These are phyloP conservation scores for Alternaria dauci DNA, from an alignment of 2,329 filamentous ascomycete species.

Conservation along the genomic window DNA sequence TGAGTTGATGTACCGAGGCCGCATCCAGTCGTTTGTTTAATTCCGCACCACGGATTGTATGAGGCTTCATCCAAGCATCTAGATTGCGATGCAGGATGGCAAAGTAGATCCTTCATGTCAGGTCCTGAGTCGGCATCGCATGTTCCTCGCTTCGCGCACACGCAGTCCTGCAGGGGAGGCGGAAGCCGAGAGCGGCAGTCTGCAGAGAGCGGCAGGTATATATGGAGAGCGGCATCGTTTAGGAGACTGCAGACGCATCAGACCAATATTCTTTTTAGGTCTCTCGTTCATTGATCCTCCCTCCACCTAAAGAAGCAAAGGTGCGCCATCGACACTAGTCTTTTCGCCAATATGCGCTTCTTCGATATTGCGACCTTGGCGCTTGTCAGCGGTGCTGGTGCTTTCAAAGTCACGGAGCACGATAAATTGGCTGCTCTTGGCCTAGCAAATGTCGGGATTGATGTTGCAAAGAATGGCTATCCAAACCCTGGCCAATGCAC, in stretches of 20 bases:
- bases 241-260: not conserved
- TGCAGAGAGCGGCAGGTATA: not conserved
- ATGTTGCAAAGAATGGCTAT: slow-evolving; percentile 32
- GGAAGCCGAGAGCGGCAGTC: not conserved
- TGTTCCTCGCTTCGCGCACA: not conserved
- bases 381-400: not conserved
- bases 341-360: not conserved
- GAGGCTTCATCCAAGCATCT: not conserved
- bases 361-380: not conserved
- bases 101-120: not conserved
- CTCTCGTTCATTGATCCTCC: not conserved
- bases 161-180: not conserved
- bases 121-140: not conserved
- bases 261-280: not conserved
- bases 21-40: not conserved
- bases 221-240: not conserved
- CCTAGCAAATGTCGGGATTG: slow-evolving; percentile 7
- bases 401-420: slow-evolving; percentile 1
- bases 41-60: not conserved
- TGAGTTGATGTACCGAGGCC: not conserved
- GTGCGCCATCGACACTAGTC: not conserved
- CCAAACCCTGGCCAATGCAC: slow-evolving; percentile 42
- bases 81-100: not conserved
- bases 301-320: not conserved
- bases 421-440: slow-evolving; percentile 3